Evolutionary conservation across 2,329 filamentous ascomycete genomes (phyloP).

Genomic region (Aspergillus nomiae): DNA sequence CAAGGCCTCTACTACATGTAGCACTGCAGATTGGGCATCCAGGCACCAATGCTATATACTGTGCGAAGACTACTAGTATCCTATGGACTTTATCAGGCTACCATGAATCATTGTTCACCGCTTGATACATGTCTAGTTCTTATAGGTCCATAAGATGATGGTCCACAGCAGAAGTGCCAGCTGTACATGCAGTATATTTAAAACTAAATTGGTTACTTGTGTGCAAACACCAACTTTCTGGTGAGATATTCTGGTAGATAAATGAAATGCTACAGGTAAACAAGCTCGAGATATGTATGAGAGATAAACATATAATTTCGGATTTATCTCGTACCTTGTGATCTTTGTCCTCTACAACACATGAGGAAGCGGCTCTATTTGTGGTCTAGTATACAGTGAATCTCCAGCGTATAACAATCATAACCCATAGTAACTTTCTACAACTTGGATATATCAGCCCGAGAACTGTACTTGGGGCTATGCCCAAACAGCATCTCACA

Average conservation of each 20-base stretch:
- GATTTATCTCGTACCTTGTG: neutral
- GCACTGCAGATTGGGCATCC: constrained; percentile 12
- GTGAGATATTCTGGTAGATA: neutral
- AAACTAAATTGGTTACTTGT: neutral
- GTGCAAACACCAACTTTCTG: neutral
- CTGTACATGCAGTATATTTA: constrained; percentile 11
- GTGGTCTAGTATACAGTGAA: neutral
- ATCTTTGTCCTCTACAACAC: neutral
- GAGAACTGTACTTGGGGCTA: neutral
- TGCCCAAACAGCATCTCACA: neutral
- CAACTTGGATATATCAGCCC: neutral
- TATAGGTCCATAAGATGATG: constrained; percentile 14
- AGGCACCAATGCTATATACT: neutral
- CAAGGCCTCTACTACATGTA: neutral
- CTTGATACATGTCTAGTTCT: constrained; percentile 19
- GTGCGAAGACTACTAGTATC: neutral
- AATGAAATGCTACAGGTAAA: neutral
- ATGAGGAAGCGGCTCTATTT: neutral
- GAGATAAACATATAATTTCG: neutral
- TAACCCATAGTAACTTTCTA: neutral
- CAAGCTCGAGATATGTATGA: neutral
- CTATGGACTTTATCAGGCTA: neutral
- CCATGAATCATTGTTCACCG: neutral
- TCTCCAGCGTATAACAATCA: neutral
- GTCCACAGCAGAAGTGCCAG: constrained; percentile 13